A percentile compares a stretch with the other conserved stretches of the same genome.
These are phyloP conservation scores for Ceratobasidium sp. DNA, from an alignment of 1,284 basidiomycete species.

Conservation along the genomic window DNA sequence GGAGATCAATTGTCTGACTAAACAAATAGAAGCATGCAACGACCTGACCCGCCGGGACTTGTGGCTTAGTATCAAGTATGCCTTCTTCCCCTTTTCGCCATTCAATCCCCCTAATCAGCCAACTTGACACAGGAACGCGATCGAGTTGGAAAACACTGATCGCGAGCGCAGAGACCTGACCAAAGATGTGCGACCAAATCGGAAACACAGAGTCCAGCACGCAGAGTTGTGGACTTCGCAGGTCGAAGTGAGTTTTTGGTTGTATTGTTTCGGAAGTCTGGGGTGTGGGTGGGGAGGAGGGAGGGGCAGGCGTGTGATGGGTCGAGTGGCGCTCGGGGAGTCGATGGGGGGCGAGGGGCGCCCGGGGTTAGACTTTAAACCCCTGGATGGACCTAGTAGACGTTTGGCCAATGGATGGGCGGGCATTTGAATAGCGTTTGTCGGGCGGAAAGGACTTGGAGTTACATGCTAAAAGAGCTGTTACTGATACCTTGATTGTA, in stretches of 20 bases:
- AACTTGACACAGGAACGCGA: neutral
- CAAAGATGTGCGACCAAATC: constrained; percentile 13
- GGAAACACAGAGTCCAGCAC: constrained; percentile 19
- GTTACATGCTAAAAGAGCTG: neutral
- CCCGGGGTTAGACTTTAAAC: neutral
- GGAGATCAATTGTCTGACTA: neutral
- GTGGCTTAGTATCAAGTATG: constrained; percentile 28
- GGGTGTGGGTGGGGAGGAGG: neutral
- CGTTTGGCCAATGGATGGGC: neutral
- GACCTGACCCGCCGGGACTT: constrained; percentile 5
- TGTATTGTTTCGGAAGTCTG: neutral
- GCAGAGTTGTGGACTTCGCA: constrained; percentile 43
- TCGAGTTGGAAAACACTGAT: constrained; percentile 20
- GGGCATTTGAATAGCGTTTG: neutral
- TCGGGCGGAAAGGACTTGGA: neutral
- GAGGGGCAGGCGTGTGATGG: neutral
- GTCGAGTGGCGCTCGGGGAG: neutral
- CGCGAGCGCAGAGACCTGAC: constrained; percentile 19
- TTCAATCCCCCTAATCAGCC: neutral
- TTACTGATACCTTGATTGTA: neutral
- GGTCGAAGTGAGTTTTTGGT: neutral
- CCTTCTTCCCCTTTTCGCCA: neutral
- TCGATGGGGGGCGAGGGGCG: neutral
- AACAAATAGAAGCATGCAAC: neutral
- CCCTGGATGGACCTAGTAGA: neutral